phyloP scores from a whole-genome alignment of 2,329 filamentous ascomycete genomes.

The Ascochyta clinopodiicola region DNA sequence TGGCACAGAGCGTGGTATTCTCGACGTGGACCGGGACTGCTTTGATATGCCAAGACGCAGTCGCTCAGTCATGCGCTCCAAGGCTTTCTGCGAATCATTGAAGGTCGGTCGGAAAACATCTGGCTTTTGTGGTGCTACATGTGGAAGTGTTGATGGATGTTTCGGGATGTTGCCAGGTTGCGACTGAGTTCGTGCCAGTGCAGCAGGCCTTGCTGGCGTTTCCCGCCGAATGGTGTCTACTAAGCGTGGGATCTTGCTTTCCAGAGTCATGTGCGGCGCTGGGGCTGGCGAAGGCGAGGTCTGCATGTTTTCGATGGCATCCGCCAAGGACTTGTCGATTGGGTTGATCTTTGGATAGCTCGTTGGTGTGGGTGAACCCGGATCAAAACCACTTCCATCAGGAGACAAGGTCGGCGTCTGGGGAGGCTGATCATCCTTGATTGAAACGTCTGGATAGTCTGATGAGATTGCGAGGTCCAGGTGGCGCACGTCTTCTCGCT shows the following conservation, averaged over 20 bases:
- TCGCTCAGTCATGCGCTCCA: constrained; percentile 78
- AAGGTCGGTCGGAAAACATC: constrained; percentile 36
- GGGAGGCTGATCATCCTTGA: constrained; percentile 30
- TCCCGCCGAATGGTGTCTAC: constrained; percentile 46
- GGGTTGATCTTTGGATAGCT: constrained; percentile 41
- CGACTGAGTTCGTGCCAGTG: constrained; percentile 44
- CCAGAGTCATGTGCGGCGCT: constrained; percentile 24
- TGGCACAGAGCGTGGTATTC: constrained; percentile 83
- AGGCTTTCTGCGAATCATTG: constrained; percentile 47
- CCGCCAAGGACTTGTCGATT: constrained; percentile 41
- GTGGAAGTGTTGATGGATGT: constrained; percentile 18
- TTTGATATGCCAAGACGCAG: constrained; percentile 72
- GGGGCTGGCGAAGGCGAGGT: constrained; percentile 32
- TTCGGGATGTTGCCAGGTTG: constrained; percentile 43
- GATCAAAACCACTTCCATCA: constrained; percentile 26
- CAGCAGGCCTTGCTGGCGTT: constrained; percentile 30
- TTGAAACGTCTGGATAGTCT: constrained; percentile 39
- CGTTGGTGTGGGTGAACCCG: constrained; percentile 40
- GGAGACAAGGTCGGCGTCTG: constrained; percentile 38
- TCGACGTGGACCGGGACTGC: constrained; percentile 65
- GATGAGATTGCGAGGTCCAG: constrained; percentile 65
- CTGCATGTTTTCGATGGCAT: constrained; percentile 46
- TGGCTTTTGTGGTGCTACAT: constrained; percentile 24
- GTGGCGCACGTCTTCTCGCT: constrained; percentile 64
- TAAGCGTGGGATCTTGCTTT: constrained; percentile 50